Evolutionary conservation across 2,329 filamentous ascomycete genomes (phyloP).

Genomic region (Akanthomyces dipterigenus): DNA sequence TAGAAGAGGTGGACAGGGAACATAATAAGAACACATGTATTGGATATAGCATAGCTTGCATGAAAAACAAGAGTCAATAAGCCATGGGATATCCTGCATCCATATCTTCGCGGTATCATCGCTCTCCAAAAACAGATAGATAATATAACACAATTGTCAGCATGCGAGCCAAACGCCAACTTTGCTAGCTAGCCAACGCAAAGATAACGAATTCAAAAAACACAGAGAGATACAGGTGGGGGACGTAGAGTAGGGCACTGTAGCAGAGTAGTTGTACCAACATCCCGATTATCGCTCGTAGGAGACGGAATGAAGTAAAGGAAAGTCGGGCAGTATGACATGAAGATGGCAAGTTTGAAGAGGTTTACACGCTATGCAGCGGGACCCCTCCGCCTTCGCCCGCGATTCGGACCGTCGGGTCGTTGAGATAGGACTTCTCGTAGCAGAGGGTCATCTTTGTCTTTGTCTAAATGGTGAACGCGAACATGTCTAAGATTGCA

Average conservation of each 20-base stretch:
- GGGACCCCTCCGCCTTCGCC: conserved; percentile 62
- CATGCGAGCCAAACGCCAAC: neutral
- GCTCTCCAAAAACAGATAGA: neutral
- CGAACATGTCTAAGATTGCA: conserved; percentile 66
- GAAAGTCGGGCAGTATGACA: neutral
- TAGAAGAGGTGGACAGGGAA: neutral
- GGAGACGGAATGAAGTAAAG: neutral
- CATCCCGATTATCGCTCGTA: neutral
- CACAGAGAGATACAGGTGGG: neutral
- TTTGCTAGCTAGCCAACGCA: neutral
- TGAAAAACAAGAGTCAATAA: neutral
- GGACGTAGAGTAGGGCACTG: neutral
- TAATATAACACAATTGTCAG: neutral
- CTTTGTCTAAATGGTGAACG: conserved; percentile 84
- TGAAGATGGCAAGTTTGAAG: neutral
- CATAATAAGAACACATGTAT: neutral
- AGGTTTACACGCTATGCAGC: conserved; percentile 19
- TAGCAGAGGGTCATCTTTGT: conserved; percentile 76
- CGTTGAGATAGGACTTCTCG: conserved; percentile 81
- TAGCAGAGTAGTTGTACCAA: neutral
- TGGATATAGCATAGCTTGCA: neutral
- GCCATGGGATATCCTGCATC: neutral
- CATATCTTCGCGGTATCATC: neutral
- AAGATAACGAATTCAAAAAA: neutral
- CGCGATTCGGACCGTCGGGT: conserved; percentile 75